Evolutionary conservation across 1,284 basidiomycete genomes (phyloP).

Genomic region (Ganoderma multipileum): DNA sequence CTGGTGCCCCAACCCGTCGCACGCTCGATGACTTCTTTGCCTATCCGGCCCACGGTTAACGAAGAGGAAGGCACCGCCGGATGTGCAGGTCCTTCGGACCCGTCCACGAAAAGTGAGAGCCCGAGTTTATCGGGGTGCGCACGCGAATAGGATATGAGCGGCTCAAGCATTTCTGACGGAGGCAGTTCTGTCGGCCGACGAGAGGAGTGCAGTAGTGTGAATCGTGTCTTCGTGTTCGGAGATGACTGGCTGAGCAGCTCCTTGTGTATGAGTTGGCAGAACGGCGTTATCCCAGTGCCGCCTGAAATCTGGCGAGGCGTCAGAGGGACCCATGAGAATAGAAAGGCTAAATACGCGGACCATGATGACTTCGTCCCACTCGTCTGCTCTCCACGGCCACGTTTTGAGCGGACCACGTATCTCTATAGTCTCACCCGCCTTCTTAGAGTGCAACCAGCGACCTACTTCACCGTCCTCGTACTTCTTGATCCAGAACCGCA

Average conservation of each 20-base stretch:
- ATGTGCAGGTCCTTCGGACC: slow-evolving; percentile 42
- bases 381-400: slow-evolving; percentile 66
- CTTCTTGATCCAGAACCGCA: slow-evolving; percentile 80
- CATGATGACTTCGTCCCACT: slow-evolving; percentile 83
- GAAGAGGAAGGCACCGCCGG: slow-evolving; percentile 31
- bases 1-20: slow-evolving; percentile 43
- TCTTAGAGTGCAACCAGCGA: slow-evolving; percentile 79
- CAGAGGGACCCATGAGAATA: neutral
- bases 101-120: slow-evolving; percentile 69
- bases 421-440: slow-evolving; percentile 70
- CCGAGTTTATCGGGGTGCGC: slow-evolving; percentile 60
- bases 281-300: slow-evolving; percentile 84
- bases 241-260: slow-evolving; percentile 50
- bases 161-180: slow-evolving; percentile 60
- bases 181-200: slow-evolving; percentile 67
- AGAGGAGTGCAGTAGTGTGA: slow-evolving; percentile 77
- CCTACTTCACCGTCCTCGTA: slow-evolving; percentile 84
- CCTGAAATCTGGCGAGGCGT: slow-evolving; percentile 69
- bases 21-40: slow-evolving; percentile 51
- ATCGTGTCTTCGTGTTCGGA: slow-evolving; percentile 51
- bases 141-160: slow-evolving; percentile 53
- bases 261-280: slow-evolving; percentile 65
- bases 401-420: slow-evolving; percentile 81
- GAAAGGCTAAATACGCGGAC: slow-evolving; percentile 48
- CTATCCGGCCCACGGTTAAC: slow-evolving; percentile 60